phyloP scores from a whole-genome alignment of 2,329 filamentous ascomycete species.

The Apiospora pterosperma region DNA sequence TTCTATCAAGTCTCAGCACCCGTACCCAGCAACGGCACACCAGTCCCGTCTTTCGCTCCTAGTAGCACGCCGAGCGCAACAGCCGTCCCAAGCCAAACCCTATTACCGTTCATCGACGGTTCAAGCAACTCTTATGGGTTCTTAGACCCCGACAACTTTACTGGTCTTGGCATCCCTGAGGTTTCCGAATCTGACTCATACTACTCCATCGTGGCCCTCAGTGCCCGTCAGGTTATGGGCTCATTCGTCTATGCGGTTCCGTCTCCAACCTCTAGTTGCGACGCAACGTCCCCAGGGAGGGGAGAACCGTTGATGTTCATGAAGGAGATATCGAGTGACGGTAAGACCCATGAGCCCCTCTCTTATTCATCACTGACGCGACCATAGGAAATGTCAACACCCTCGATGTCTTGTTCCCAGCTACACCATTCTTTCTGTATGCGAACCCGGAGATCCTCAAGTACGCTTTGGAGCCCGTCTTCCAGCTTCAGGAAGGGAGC shows the following conservation, averaged over 20 bases:
- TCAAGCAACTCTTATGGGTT: conserved; percentile 42
- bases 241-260: conserved; percentile 71
- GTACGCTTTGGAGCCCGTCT: conserved; percentile 71
- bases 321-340: conserved; percentile 82
- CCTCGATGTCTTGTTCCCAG: conserved; percentile 80
- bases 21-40: background rate
- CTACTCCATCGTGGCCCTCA: conserved; percentile 71
- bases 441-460: conserved; percentile 75
- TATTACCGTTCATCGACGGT: conserved; percentile 1
- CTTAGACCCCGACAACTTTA: conserved; percentile 43
- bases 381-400: conserved; percentile 65
- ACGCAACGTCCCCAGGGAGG: background rate
- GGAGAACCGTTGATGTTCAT: conserved; percentile 71
- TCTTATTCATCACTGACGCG: background rate
- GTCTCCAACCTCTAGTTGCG: conserved; percentile 28
- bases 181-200: conserved; percentile 72
- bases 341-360: conserved; percentile 24
- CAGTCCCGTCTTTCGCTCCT: background rate
- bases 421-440: conserved; percentile 80
- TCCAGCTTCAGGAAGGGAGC: conserved; percentile 74
- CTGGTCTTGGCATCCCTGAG: conserved; percentile 54
- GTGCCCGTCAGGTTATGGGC: conserved; percentile 74
- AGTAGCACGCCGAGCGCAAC: background rate
- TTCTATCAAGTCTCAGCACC: conserved; percentile 45
- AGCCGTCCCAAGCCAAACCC: background rate